These are phyloP conservation scores for Neofusicoccum umdonicola DNA, from an alignment of 2,329 filamentous ascomycete species.

Conservation along the genomic window DNA sequence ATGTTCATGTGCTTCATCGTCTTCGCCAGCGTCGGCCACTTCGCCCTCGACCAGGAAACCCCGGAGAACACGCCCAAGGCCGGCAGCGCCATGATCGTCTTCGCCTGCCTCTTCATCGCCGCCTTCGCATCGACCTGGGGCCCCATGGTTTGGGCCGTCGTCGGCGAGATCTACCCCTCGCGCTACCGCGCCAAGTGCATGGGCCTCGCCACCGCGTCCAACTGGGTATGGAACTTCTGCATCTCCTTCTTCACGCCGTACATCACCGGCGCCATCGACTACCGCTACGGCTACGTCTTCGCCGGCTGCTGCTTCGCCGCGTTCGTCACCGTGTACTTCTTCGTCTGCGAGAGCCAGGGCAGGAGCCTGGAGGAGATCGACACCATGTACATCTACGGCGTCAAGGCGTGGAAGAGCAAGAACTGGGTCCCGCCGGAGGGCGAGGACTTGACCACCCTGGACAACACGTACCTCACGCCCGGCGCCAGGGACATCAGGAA, in stretches of 20 bases:
- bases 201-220: constrained; percentile 35
- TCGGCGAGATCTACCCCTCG: constrained; percentile 34
- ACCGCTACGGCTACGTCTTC: constrained; percentile 41
- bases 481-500: constrained; percentile 35
- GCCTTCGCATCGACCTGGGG: constrained; percentile 37
- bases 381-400: constrained; percentile 60
- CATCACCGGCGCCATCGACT: constrained; percentile 35
- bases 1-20: constrained; percentile 60
- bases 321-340: constrained; percentile 38
- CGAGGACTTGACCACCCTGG: constrained; percentile 33
- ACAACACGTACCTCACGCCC: constrained; percentile 34
- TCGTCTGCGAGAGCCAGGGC: constrained; percentile 38
- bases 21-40: constrained; percentile 44
- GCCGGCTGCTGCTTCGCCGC: constrained; percentile 35
- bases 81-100: constrained; percentile 35
- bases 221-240: constrained; percentile 33
- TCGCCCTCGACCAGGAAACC: constrained; percentile 30
- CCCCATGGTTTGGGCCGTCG: constrained; percentile 32
- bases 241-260: constrained; percentile 53
- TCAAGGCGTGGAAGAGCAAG: constrained; percentile 58
- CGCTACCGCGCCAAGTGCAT: constrained; percentile 39
- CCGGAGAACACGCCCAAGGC: constrained; percentile 25
- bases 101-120: constrained; percentile 37
- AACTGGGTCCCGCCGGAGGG: constrained; percentile 47
- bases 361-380: constrained; percentile 41